A percentile compares a stretch with the other conserved stretches of the same genome.
phyloP scores from a whole-genome alignment of 2,329 filamentous ascomycete genomes.

The Sporothrix phasma region DNA sequence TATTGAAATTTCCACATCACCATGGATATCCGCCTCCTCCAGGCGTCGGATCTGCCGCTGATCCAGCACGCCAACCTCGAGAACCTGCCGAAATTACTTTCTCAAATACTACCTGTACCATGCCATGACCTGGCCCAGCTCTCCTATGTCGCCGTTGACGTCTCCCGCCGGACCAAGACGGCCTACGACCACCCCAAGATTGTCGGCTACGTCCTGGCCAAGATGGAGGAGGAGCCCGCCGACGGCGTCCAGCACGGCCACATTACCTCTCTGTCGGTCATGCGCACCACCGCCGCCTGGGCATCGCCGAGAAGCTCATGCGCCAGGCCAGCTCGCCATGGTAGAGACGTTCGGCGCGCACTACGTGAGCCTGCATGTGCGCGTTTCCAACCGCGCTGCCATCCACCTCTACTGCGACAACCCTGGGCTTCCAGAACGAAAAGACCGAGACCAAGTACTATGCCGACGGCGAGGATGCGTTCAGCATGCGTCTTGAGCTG shows the following conservation, averaged over 20 bases:
- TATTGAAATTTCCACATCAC: conserved; percentile 19
- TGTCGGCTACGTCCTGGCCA: conserved; percentile 96
- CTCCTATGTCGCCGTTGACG: conserved; percentile 90
- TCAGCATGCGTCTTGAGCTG: conserved; percentile 84
- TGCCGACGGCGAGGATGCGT: conserved; percentile 94
- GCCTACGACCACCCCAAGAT: conserved; percentile 92
- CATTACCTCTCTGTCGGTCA: conserved; percentile 90
- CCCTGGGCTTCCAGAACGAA: conserved; percentile 77
- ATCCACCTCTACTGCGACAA: conserved; percentile 88
- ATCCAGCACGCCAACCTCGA: conserved; percentile 98
- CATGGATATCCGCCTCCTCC: conserved; percentile 89
- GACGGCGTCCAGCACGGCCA: conserved; percentile 91
- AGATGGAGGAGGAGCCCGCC: conserved; percentile 96
- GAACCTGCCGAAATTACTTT: conserved; percentile 99
- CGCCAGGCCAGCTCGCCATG: conserved; percentile 94
- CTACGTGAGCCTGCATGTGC: conserved; percentile 94
- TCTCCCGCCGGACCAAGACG: conserved; percentile 65
- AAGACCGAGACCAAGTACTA: conserved; percentile 89
- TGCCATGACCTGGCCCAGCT: conserved; percentile 94
- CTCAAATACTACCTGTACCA: conserved; percentile 99
- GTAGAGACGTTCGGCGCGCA: conserved; percentile 83
- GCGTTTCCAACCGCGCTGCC: conserved; percentile 84
- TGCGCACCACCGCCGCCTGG: conserved; percentile 89
- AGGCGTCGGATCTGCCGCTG: conserved; percentile 72
- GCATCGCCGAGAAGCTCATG: conserved; percentile 96